Conservation (phyloP, 352 stramenopile genomes). For the Phytophthora pini region DNA sequence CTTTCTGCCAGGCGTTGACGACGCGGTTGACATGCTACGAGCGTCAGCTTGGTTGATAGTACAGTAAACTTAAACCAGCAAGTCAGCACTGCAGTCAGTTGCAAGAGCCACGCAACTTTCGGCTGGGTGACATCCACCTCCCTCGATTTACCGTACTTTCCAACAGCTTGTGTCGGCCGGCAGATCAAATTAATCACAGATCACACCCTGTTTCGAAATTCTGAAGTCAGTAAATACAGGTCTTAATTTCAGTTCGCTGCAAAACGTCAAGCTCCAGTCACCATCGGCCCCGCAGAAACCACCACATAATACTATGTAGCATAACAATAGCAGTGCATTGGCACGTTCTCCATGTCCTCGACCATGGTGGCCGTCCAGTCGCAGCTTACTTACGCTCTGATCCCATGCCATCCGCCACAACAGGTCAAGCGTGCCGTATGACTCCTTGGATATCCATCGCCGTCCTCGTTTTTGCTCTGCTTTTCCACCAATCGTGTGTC, state of each 20-base stretch:
- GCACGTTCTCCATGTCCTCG: not conserved
- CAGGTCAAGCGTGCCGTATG: slow-evolving; percentile 12
- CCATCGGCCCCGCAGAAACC: not conserved
- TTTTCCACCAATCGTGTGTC: slow-evolving; percentile 19
- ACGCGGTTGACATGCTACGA: no score
- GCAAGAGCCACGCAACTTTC: no score
- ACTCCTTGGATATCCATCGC: slow-evolving; percentile 20
- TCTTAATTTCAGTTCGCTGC: not conserved
- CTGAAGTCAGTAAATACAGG: not conserved
- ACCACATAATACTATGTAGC: not conserved
- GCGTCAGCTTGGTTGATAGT: no score
- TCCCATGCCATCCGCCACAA: slow-evolving; percentile 1
- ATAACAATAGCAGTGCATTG: not conserved
- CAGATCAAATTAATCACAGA: not conserved
- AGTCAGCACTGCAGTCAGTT: no score
- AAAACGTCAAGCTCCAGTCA: not conserved
- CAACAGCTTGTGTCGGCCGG: no score
- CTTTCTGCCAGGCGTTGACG: no score
- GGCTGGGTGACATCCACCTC: not conserved
- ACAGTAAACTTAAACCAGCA: no score
- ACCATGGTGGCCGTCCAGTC: not conserved
- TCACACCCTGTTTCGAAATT: not conserved
- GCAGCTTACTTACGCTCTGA: not conserved
- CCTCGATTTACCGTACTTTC: not conserved
- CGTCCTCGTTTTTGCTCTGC: slow-evolving; percentile 13